Conservation (phyloP, 805 yeast genomes). For the Saturnispora gosingensis region DNA sequence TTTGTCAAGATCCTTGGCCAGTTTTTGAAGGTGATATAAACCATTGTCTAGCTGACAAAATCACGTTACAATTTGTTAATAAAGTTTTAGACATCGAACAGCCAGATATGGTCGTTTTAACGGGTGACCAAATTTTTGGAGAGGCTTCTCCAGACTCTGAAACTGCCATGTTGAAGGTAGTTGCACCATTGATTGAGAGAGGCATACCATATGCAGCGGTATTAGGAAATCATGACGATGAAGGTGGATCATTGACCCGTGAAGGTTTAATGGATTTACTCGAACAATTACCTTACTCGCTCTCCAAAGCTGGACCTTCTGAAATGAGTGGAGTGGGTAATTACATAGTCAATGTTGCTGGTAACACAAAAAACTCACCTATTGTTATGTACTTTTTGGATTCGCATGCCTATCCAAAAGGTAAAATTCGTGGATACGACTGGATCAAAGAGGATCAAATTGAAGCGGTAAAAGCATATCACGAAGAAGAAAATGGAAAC, state of each 20-base stretch:
- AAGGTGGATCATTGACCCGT: constrained; percentile 67
- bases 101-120: constrained; percentile 78
- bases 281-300: constrained; percentile 54
- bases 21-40: constrained; percentile 26
- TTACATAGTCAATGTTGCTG: constrained; percentile 49
- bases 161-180: constrained; percentile 70
- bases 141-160: constrained; percentile 69
- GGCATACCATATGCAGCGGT: constrained; percentile 77
- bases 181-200: constrained; percentile 56
- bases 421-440: constrained; percentile 77
- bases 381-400: constrained; percentile 70
- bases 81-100: constrained; percentile 59
- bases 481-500: constrained; percentile 18
- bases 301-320: constrained; percentile 54
- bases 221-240: constrained; percentile 93
- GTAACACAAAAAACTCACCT: constrained; percentile 14
- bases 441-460: constrained; percentile 45
- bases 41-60: constrained; percentile 69
- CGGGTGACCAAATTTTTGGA: constrained; percentile 93
- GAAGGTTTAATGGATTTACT: constrained; percentile 50
- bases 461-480: constrained; percentile 12
- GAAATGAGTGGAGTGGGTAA: constrained; percentile 79
- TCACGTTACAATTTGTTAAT: constrained; percentile 54
- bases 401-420: constrained; percentile 67
- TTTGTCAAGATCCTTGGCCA: constrained; percentile 69